Percentiles rank a stretch among this genome's conserved stretches.
Conservation (phyloP, 164 flowering plant genomes). For the Macadamia tetraphylla region DNA sequence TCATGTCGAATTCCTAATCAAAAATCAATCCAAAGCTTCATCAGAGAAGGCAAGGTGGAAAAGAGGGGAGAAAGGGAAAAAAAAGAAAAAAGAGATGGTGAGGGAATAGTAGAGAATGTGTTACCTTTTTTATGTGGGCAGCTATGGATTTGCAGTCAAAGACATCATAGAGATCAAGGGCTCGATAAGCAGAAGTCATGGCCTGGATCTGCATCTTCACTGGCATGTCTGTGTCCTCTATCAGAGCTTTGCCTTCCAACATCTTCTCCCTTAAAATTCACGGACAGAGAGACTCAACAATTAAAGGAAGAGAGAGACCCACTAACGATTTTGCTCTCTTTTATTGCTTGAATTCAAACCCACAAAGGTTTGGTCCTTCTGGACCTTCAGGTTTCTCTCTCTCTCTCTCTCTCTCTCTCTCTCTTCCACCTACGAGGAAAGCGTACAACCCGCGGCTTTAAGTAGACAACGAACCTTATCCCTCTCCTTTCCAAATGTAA, state of each 20-base stretch:
- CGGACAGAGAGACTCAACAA: neutral
- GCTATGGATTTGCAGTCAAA: constrained; percentile 76
- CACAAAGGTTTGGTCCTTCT: no score
- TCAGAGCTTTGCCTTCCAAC: constrained; percentile 91
- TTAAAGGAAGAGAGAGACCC: constrained; percentile 7
- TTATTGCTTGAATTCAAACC: no score
- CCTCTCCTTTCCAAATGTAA: neutral
- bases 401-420: no score
- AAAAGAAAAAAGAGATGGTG: neutral
- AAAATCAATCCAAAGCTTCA: neutral
- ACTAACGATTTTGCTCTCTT: neutral
- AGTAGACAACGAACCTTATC: no score
- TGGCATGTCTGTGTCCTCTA: constrained; percentile 91
- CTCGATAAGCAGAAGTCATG: constrained; percentile 72
- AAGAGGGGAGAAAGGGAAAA: no score
- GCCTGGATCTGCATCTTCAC: constrained; percentile 88
- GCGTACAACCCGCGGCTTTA: no score
- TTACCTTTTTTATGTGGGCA: constrained; percentile 78
- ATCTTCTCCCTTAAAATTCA: constrained; percentile 16
- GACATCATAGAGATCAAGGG: constrained; percentile 81
- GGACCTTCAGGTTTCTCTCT: no score
- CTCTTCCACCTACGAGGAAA: no score
- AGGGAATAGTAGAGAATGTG: no score
- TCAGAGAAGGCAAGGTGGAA: neutral
- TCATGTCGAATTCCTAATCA: constrained; percentile 66